These are phyloP conservation scores for Podila epigama DNA, from an alignment of 192 early-diverging fungal species.

Conservation along the genomic window DNA sequence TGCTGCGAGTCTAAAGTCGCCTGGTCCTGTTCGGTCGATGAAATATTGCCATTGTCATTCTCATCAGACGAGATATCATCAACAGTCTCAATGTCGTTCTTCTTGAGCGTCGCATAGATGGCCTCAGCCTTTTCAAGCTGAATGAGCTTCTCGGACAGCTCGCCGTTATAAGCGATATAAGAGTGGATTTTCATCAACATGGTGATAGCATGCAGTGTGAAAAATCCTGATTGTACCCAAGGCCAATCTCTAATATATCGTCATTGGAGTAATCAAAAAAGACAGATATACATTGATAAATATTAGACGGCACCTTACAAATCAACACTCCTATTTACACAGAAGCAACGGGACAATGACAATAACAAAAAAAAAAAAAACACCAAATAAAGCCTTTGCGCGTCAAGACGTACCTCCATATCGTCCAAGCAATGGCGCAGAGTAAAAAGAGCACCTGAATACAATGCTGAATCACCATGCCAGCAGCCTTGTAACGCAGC, in stretches of 20 bases:
- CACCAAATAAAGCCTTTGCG: not conserved
- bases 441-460: slow-evolving; percentile 68
- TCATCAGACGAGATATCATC: slow-evolving; percentile 11
- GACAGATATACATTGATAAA: slow-evolving; percentile 49
- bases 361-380: not conserved
- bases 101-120: slow-evolving; percentile 40
- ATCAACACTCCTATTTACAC: too few relatives aligned
- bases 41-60: not conserved
- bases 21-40: slow-evolving; percentile 4
- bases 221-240: slow-evolving; percentile 90
- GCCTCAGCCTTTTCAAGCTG: slow-evolving; percentile 46
- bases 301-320: slow-evolving; percentile 19
- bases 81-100: slow-evolving; percentile 7
- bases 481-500: slow-evolving; percentile 56
- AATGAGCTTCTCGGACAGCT: slow-evolving; percentile 61
- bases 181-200: slow-evolving; percentile 98
- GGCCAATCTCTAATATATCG: slow-evolving; percentile 73
- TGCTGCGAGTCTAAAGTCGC: slow-evolving; percentile 7
- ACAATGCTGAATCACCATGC: slow-evolving; percentile 66
- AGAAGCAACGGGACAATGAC: not conserved
- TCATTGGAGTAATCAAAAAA: slow-evolving; percentile 33
- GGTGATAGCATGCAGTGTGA: slow-evolving; percentile 85
- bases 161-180: slow-evolving; percentile 85
- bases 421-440: slow-evolving; percentile 65
- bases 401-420: slow-evolving; percentile 57